A percentile compares a stretch with the other conserved stretches of the same genome.
Evolutionary conservation across 2,329 filamentous ascomycete species (phyloP).

Genomic region (Ascocoryne sarcoides): DNA sequence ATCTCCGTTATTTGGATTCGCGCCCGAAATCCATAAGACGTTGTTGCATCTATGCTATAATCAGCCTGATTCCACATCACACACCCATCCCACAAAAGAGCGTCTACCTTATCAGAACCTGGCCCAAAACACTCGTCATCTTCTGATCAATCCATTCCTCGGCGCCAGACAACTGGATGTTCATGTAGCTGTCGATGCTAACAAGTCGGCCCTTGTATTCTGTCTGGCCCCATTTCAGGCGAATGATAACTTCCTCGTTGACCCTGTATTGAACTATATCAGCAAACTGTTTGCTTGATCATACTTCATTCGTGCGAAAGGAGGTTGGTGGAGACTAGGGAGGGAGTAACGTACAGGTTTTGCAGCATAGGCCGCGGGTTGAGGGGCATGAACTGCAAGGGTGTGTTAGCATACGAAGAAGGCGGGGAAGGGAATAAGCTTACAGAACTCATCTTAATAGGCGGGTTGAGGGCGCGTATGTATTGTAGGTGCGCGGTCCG

Average conservation of each 20-base stretch:
- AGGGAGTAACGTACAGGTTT: constrained; percentile 56
- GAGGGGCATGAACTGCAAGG: constrained; percentile 68
- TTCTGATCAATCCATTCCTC: constrained; percentile 90
- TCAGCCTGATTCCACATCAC: constrained; percentile 1
- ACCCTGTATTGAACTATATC: constrained; percentile 55
- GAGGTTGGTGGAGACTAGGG: neutral
- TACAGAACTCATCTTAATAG: constrained; percentile 21
- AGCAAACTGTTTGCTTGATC: neutral
- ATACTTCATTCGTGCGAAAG: neutral
- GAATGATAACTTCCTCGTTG: constrained; percentile 82
- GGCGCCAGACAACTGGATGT: constrained; percentile 83
- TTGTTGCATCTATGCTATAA: constrained; percentile 68
- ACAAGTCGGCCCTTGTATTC: constrained; percentile 94
- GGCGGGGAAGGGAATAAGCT: constrained; percentile 1
- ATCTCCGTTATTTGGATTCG: constrained; percentile 42
- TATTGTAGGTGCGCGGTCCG: neutral
- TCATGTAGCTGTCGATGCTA: constrained; percentile 98
- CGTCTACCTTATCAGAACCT: constrained; percentile 85
- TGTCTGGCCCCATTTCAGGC: constrained; percentile 95
- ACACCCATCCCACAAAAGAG: constrained; percentile 7
- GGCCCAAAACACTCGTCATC: constrained; percentile 74
- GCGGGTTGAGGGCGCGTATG: constrained; percentile 5
- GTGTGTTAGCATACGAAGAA: neutral
- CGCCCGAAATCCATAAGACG: constrained; percentile 79
- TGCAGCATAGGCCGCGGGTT: constrained; percentile 97